phyloP scores from a whole-genome alignment of 2,329 filamentous ascomycete species.

The Fusarium papillatum region DNA sequence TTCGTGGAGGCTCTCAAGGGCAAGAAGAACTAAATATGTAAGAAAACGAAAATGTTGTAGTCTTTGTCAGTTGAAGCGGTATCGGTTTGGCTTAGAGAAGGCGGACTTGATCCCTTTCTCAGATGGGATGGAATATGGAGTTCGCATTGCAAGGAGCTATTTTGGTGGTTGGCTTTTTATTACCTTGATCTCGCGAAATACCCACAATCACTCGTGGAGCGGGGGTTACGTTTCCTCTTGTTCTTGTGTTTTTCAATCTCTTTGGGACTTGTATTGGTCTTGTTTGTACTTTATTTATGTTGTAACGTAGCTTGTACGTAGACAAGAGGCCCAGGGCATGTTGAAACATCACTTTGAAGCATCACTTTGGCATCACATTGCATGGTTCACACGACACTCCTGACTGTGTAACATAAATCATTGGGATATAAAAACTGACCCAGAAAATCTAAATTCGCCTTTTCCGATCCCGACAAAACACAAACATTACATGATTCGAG shows the following conservation, averaged over 20 bases:
- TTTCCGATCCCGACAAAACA: conserved; percentile 44
- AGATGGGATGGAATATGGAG: conserved; percentile 11
- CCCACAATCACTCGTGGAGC: conserved; percentile 25
- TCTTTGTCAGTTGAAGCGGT: background rate
- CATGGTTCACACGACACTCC: background rate
- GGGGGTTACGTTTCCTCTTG: conserved; percentile 1
- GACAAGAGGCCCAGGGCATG: conserved; percentile 16
- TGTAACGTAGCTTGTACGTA: conserved; percentile 22
- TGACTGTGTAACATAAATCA: conserved; percentile 9
- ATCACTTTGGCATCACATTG: background rate
- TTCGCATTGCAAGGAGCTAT: conserved; percentile 44
- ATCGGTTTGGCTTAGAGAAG: conserved; percentile 3
- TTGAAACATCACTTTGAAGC: background rate
- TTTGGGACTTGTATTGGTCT: background rate
- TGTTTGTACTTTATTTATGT: background rate
- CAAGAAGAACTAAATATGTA: conserved; percentile 49
- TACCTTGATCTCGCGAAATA: conserved; percentile 22
- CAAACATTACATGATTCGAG: conserved; percentile 37
- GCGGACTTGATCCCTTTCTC: conserved; percentile 4
- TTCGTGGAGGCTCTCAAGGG: conserved; percentile 80
- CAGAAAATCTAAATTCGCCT: conserved; percentile 44
- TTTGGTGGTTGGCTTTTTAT: conserved; percentile 27
- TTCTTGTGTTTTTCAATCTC: conserved; percentile 5
- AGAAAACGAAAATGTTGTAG: background rate
- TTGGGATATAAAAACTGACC: conserved; percentile 31